Conservation (phyloP, 805 yeast species). For the Metschnikowia corniflorae region DNA sequence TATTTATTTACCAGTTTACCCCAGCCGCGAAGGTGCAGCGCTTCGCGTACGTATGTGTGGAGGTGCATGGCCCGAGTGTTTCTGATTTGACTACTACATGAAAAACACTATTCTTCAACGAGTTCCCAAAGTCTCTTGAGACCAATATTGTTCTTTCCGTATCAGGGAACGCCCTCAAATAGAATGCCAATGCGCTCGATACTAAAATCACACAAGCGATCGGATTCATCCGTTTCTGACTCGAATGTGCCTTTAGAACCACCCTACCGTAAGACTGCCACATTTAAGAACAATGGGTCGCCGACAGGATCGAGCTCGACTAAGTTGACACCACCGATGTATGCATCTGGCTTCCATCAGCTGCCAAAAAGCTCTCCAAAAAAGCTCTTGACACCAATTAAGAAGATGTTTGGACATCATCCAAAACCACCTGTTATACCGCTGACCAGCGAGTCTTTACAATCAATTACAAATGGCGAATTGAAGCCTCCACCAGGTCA, state of each 20-base stretch:
- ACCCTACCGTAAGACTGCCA: constrained; percentile 1
- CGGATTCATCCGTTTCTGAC: constrained; percentile 18
- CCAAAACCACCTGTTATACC: constrained; percentile 10
- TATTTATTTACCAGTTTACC: no score
- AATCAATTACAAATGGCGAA: constrained; percentile 10
- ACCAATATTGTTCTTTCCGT: no score
- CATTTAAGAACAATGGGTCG: not conserved
- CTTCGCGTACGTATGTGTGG: no score
- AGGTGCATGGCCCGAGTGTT: no score
- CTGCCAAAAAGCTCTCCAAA: constrained; percentile 28
- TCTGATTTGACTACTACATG: no score
- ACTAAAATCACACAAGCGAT: constrained; percentile 17
- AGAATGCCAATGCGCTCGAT: constrained; percentile 21
- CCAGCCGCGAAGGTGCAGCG: no score
- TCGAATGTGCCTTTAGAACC: constrained; percentile 8
- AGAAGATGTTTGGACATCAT: constrained; percentile 27
- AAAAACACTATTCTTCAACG: no score
- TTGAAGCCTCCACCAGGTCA: constrained; percentile 14
- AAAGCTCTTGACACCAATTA: constrained; percentile 36
- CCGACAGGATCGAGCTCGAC: not conserved
- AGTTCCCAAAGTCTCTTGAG: no score
- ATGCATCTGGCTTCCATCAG: constrained; percentile 5
- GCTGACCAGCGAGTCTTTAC: constrained; percentile 12
- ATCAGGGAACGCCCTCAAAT: no score
- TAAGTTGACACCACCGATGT: constrained; percentile 12